Evolutionary conservation across 169 alveolate species (phyloP), one percentile per base, ranked within the genome.

Genomic region (Plasmodium cynomolgi): DNA sequence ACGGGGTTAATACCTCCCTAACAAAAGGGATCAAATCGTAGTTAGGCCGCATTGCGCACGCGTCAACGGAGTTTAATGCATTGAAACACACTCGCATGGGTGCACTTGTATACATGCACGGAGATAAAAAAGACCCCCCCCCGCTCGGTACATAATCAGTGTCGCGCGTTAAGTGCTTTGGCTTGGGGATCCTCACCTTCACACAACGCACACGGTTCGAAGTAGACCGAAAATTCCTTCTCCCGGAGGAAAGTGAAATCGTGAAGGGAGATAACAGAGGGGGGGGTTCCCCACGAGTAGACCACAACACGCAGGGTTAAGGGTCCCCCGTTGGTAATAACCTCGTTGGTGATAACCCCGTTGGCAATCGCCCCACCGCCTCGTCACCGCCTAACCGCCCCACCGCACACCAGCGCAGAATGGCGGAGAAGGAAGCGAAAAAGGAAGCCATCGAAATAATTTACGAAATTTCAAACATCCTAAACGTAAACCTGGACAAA

Each of bases 401-500:
- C 50, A 7, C 50, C 50, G 9, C 73, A 58, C 8, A 58, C 11
- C 8, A 3, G 0, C 29, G 1, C 15, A 62, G 37, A 62, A 84
- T 80, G 90, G 50, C 68, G 34, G 96, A 94, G 20, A 93, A 92
- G n/a, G 95, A 84, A 47, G 93, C 95, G 20, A 93, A 94, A 84
- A 95, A 94, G 47, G 96, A 93, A 74, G 93, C 95, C 26, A 72
- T 93, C 81, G 97, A 95, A 58, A 92, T 95, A 8, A 93, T 96
- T 73, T 93, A 80, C 72, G 95, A 96, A 81, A 94, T 96, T 31
- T 92, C 97, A 13, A 92, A 92, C 56, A 86, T 94, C 56, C 96
- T 96, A 71, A 93, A 96, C 68, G 95, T 96, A 37, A 96, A 96
- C 29, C 29, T 96, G 47, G 96, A 96, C 81, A 93, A 96, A 50